phyloP scores from a whole-genome alignment of 768 basidiomycete genomes.

The Suillus sp. region DNA sequence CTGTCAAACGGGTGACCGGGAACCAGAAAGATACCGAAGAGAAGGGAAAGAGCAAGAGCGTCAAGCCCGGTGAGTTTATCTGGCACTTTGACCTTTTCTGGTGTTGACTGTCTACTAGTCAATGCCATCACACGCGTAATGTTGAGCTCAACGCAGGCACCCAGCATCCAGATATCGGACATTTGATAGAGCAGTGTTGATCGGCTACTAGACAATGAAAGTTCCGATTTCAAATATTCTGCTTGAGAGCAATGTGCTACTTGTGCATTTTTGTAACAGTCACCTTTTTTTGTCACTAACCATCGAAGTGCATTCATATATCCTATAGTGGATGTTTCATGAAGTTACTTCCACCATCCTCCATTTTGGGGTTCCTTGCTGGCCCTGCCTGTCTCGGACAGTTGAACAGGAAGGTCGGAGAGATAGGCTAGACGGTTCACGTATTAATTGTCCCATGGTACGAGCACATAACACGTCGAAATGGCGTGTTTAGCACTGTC shows the following conservation, averaged over 20 bases:
- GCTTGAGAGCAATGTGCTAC: not conserved
- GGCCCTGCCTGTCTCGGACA: not conserved
- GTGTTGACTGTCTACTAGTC: conserved; percentile 41
- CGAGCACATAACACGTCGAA: not conserved
- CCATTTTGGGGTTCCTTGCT: not conserved
- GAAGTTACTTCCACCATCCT: not conserved
- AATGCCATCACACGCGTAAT: conserved; percentile 80
- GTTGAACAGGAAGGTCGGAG: not conserved
- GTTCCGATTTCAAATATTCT: not conserved
- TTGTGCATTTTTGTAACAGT: not conserved
- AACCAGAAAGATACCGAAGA: conserved; percentile 56
- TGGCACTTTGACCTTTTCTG: conserved; percentile 1
- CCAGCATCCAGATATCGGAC: conserved; percentile 88
- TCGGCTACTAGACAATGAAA: conserved; percentile 4
- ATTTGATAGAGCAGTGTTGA: conserved; percentile 40
- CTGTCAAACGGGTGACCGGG: conserved; percentile 76
- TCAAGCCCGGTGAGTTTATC: conserved; percentile 45
- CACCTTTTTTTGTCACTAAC: not conserved
- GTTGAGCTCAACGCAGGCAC: conserved; percentile 84
- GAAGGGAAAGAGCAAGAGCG: conserved; percentile 37
- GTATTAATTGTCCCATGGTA: not conserved
- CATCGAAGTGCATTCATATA: not conserved
- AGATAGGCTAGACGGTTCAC: not conserved
- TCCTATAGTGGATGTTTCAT: not conserved
- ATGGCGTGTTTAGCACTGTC: not conserved